phyloP scores from a whole-genome alignment of 257 asterid species.

The Solanum sejunctum region DNA sequence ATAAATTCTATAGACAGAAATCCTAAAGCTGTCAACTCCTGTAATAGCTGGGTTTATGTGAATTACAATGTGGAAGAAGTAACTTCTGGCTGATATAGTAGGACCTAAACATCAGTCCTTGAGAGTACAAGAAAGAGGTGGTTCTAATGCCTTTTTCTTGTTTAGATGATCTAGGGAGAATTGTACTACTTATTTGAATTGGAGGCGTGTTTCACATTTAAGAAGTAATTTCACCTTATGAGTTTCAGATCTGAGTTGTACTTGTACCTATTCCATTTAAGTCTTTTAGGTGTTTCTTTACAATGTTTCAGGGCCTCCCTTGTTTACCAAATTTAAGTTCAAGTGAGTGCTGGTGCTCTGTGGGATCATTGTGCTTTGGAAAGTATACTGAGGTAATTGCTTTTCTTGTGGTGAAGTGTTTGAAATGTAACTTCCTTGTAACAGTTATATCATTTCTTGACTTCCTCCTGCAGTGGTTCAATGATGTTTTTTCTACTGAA shows the following conservation, averaged over 20 bases:
- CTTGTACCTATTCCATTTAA: background rate
- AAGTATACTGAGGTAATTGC: conserved; percentile 76
- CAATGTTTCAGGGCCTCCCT: conserved; percentile 53
- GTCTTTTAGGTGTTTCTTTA: background rate
- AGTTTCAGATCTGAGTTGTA: background rate
- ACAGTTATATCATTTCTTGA: conserved; percentile 1
- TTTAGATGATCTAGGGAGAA: background rate
- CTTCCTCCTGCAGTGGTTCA: conserved; percentile 45
- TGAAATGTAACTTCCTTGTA: background rate
- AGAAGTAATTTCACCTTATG: background rate
- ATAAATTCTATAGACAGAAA: background rate
- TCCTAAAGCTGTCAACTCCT: background rate
- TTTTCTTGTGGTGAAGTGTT: conserved; percentile 4
- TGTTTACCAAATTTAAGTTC: conserved; percentile 66
- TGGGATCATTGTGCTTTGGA: conserved; percentile 60
- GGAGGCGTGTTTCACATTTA: background rate
- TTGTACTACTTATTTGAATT: background rate
- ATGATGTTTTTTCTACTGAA: conserved; percentile 84
- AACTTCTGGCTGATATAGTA: background rate
- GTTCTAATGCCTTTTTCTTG: background rate
- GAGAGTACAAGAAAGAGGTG: background rate
- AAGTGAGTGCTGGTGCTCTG: conserved; percentile 24
- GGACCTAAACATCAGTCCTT: background rate
- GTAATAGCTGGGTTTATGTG: background rate
- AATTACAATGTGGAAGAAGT: background rate